Percentiles rank a stretch among this genome's conserved stretches.
Evolutionary conservation across 352 stramenopile genomes (phyloP).

Genomic region (Plasmopara viticola): DNA sequence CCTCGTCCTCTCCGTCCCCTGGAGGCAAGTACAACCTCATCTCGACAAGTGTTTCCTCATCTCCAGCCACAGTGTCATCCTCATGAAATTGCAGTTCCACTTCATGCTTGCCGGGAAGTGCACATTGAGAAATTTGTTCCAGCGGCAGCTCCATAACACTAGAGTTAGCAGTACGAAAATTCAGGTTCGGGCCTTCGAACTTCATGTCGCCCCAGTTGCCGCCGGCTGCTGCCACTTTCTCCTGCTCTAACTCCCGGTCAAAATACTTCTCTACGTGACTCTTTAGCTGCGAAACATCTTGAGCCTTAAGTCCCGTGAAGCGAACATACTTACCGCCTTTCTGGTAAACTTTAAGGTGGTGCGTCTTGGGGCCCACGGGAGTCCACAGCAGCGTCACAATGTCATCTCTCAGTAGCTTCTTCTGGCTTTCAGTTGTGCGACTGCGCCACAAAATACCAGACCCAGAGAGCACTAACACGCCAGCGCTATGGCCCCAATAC

Average conservation of each 20-base stretch:
- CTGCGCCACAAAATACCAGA: conserved; percentile 72
- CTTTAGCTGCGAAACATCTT: conserved; percentile 60
- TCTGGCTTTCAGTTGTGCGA: conserved; percentile 72
- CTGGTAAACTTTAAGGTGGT: conserved; percentile 83
- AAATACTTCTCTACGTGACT: conserved; percentile 76
- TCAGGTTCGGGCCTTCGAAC: conserved; percentile 87
- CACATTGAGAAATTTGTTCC: conserved; percentile 79
- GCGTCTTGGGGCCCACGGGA: conserved; percentile 67
- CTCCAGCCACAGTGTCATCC: conserved; percentile 94
- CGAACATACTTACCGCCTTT: conserved; percentile 81
- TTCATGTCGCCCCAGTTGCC: conserved; percentile 93
- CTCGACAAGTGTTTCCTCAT: conserved; percentile 91
- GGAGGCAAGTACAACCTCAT: conserved; percentile 95
- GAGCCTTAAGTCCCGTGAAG: conserved; percentile 69
- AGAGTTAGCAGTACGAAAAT: conserved; percentile 60
- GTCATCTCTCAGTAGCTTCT: conserved; percentile 81
- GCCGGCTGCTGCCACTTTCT: conserved; percentile 82
- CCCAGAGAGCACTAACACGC: conserved; percentile 67
- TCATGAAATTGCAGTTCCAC: conserved; percentile 99
- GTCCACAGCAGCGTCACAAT: conserved; percentile 85
- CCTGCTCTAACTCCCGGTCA: conserved; percentile 85
- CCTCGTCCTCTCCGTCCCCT: conserved; percentile 37
- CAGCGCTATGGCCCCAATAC: conserved; percentile 82
- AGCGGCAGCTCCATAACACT: conserved; percentile 74
- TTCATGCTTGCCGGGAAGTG: conserved; percentile 96